Conservation (phyloP, 306 rosid species). For the Lotus japonicus region DNA sequence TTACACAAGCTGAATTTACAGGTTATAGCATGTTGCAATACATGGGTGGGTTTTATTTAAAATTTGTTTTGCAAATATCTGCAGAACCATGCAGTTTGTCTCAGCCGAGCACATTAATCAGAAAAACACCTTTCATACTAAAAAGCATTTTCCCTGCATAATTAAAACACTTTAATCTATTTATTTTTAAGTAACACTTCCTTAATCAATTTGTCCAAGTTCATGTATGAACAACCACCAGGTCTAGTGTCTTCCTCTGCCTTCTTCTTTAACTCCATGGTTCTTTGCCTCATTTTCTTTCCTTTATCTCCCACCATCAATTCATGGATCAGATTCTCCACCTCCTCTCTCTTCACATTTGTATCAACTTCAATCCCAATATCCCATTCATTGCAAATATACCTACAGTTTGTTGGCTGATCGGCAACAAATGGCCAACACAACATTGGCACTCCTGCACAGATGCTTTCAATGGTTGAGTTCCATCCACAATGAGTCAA, state of each 20-base stretch:
- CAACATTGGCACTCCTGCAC: constrained; percentile 24
- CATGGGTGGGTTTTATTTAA: too few relatives aligned
- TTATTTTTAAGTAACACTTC: constrained; percentile 8
- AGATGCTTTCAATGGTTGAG: constrained; percentile 15
- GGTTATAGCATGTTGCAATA: too few relatives aligned
- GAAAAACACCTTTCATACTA: too few relatives aligned
- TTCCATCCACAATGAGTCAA: constrained; percentile 26
- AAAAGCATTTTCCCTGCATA: too few relatives aligned
- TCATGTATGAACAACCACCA: neutral
- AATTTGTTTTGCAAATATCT: too few relatives aligned
- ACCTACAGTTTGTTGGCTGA: constrained; percentile 14
- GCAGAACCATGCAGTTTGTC: too few relatives aligned
- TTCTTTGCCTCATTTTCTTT: constrained; percentile 9
- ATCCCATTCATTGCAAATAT: constrained; percentile 19
- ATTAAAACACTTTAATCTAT: neutral
- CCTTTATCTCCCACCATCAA: constrained; percentile 20
- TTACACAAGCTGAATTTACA: too few relatives aligned
- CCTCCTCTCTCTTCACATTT: constrained; percentile 9
- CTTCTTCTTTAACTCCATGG: neutral
- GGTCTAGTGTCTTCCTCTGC: neutral
- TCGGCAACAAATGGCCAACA: constrained; percentile 16
- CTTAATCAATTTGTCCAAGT: constrained; percentile 23
- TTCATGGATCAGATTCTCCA: constrained; percentile 6
- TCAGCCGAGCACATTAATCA: too few relatives aligned
- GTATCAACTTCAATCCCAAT: constrained; percentile 5